Evolutionary conservation across 352 stramenopile genomes (phyloP).

Genomic region (Phytopythium kandeliae): DNA sequence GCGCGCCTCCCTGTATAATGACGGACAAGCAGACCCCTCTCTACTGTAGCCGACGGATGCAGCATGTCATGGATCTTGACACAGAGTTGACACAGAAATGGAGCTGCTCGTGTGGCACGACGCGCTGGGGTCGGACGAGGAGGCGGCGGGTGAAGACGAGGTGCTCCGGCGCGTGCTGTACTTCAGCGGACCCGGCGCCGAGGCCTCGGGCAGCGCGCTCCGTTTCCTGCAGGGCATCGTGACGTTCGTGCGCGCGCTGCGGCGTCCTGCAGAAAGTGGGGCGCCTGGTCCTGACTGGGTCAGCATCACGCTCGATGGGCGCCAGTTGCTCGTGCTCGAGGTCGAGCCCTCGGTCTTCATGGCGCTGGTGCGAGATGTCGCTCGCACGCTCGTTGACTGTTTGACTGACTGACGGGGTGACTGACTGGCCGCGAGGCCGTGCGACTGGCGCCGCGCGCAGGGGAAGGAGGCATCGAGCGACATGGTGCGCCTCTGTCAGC

Average conservation of each 20-base stretch:
- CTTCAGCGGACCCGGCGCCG: not conserved
- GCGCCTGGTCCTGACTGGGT: conserved; percentile 20
- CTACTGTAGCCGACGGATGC: too few relatives aligned
- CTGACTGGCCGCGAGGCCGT: not conserved
- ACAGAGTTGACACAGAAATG: conserved; percentile 49
- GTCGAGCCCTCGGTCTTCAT: conserved; percentile 60
- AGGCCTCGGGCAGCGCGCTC: conserved; percentile 28
- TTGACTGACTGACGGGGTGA: not conserved
- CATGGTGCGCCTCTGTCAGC: conserved; percentile 19
- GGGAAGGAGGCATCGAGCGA: conserved; percentile 19
- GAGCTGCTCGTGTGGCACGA: conserved; percentile 65
- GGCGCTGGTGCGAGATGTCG: conserved; percentile 38
- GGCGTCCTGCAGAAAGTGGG: conserved; percentile 1
- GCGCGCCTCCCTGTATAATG: too few relatives aligned
- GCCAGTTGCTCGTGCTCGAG: conserved; percentile 38
- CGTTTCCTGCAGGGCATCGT: conserved; percentile 49
- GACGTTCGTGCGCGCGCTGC: conserved; percentile 39
- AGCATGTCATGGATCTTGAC: too few relatives aligned
- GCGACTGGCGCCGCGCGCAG: conserved; percentile 10
- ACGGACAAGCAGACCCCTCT: too few relatives aligned
- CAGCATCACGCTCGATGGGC: conserved; percentile 35
- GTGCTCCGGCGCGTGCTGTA: conserved; percentile 45
- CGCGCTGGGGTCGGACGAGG: conserved; percentile 55
- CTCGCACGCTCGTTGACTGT: not conserved
- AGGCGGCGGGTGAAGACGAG: conserved; percentile 55